Base-by-base conservation (phyloP, 768 basidiomycete species). In the Saitozyma sp. region DNA sequence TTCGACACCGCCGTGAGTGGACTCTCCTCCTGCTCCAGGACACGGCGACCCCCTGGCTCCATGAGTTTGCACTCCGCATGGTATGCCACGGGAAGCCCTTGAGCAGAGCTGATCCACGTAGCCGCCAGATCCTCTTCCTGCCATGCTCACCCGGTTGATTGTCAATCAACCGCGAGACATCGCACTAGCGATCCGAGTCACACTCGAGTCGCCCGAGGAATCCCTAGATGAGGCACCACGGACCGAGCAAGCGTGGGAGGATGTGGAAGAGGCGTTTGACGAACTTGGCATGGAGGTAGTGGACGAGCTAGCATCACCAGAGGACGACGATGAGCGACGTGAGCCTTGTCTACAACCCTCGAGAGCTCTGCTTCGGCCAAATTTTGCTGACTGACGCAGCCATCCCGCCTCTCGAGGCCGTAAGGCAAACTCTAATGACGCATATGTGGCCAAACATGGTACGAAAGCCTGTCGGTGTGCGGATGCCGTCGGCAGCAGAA, bases 381-480 rank as follows among this genome's bases (percentile, higher is more conserved):
- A 1, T 16, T 14, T 37, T 1, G 41, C 3, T 37, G 41, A 50
- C 48, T 9, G 38, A 39, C 7, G 42, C 52, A 73, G 70, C 65
- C n/a, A 58, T 71, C 16, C 41, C 64, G 6, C 64, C 65, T 3
- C 55, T 69, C 13, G 74, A 75, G 29, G 52, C 41, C 10, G 58
- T 75, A 8, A 57, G 71, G 14, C 69, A 75, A 50, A 75, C 76
- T n/a, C 56, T 77, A 4, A 64, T 67, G 57, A 75, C 76, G 37
- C 71, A 75, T 56, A 58, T 75, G 45, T 77, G 76, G 76, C 73
- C 76, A 2, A 55, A 57, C 6, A 74, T 77, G 76, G 49, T 54
- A 8, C 64, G 72, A 38, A 76, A 73, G 62, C 57, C 69, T 14
- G 45, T 64, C 11, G 54, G 49, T 40, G 41, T 50, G 20, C 20